A percentile compares a stretch with the other conserved stretches of the same genome.
Evolutionary conservation across 192 early-diverging fungal species (phyloP).

Genomic region (Funneliformis geosporum): DNA sequence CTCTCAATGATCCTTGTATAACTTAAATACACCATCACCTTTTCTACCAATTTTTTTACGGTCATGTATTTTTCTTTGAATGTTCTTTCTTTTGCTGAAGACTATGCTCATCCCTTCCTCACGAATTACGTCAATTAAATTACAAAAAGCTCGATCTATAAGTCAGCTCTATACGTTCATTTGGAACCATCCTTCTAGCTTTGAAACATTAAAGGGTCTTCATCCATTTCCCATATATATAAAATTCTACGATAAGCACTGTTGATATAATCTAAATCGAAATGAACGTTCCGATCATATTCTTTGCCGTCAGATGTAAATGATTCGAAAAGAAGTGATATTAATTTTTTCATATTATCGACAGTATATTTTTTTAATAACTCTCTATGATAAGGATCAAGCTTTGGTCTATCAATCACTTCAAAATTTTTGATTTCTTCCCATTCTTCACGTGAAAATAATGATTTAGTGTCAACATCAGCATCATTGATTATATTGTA

Average conservation of each 20-base stretch:
- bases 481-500: conserved; percentile 15
- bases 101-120: not conserved
- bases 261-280: conserved; percentile 4
- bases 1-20: not conserved
- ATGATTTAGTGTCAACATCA: not conserved
- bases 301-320: not conserved
- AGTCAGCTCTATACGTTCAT: not conserved
- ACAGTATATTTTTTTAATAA: conserved; percentile 22
- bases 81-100: not conserved
- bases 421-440: conserved; percentile 10
- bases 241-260: not conserved
- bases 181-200: not conserved
- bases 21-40: conserved; percentile 1
- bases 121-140: not conserved
- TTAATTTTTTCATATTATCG: not conserved
- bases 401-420: not conserved
- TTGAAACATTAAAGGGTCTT: not conserved
- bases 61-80: not conserved
- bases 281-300: conserved; percentile 17
- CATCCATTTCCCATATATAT: not conserved
- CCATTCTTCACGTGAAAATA: not conserved
- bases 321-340: conserved; percentile 9
- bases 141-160: not conserved
- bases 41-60: conserved; percentile 5
- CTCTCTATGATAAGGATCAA: not conserved